Evolutionary conservation across 371 early-diverging fungal species (phyloP), one percentile per base, ranked within the genome.

Genomic region (Syncephalastrum racemosum): DNA sequence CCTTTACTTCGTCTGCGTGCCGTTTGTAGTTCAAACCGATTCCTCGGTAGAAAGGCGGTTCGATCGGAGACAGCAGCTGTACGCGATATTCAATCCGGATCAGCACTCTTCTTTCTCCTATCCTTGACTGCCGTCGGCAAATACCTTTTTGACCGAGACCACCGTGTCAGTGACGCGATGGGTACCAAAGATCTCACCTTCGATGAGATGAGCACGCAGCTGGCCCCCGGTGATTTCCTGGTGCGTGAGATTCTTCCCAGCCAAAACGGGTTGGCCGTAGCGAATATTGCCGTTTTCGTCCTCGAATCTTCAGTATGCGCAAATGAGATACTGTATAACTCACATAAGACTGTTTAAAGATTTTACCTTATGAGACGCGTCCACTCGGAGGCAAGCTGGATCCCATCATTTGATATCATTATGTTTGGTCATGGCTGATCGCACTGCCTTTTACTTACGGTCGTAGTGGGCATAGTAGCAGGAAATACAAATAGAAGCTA

Each of bases 21-120:
- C 68, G 64, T 2, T 63, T 64, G 62, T 86, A 86, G 58, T 86
- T 86, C 20, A 86, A 64, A 1, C 86, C 86, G 41, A 86, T 82
- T 45, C 86, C 77, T 20, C 79, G 69, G 58, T 81, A 74, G 40
- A 70, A 58, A 4, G 60, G 49, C 14, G 64, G 63, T 5, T 62
- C 50, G 22, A 83, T 31, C 4, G 84, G 84, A 1, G 84, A 64
- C 4, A 83, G 66, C 8, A 83, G 58, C 68, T 70, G 40, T 12
- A 43, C 10, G 23, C 24, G 10, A 25, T 5, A 25, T 2, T 25
- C 25, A 25, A 31, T 56, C 8, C 27, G 27, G 47, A 16, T 18
- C 12, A 51, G 14, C 39, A 14, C 4, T 18, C 13, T 40, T 18
- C 36, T 25, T 46, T 19, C n/a, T n/a, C 49, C 16, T 27, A 25